phyloP scores from a whole-genome alignment of 805 yeast genomes.

The Myxozyma lipomycoides region DNA sequence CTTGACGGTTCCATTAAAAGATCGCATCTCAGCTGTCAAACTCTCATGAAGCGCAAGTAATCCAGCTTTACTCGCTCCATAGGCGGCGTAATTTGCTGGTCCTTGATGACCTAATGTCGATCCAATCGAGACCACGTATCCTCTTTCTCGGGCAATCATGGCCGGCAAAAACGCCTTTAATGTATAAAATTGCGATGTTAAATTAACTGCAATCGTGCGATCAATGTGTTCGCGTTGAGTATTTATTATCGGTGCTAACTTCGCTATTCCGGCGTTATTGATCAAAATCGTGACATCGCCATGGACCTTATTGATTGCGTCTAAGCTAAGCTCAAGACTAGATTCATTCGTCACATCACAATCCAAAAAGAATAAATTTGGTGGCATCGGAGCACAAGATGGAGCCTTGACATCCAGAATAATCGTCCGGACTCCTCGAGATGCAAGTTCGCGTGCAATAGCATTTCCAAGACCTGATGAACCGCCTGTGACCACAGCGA shows the following conservation, averaged over 20 bases:
- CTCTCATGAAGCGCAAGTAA: slow-evolving; percentile 81
- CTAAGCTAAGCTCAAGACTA: slow-evolving; percentile 44
- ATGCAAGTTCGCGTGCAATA: slow-evolving; percentile 47
- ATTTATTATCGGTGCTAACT: slow-evolving; percentile 53
- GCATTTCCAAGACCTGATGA: slow-evolving; percentile 71
- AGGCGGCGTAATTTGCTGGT: slow-evolving; percentile 76
- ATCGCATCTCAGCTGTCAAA: slow-evolving; percentile 58
- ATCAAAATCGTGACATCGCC: slow-evolving; percentile 67
- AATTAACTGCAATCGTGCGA: slow-evolving; percentile 58
- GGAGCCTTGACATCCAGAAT: slow-evolving; percentile 55
- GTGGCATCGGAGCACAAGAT: background rate
- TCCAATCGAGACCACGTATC: slow-evolving; percentile 75
- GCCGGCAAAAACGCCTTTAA: slow-evolving; percentile 67
- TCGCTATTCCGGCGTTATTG: slow-evolving; percentile 79
- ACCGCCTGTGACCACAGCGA: slow-evolving; percentile 82
- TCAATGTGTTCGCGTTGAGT: slow-evolving; percentile 57
- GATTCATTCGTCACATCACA: slow-evolving; percentile 66
- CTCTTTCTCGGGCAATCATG: slow-evolving; percentile 59
- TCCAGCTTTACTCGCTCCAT: slow-evolving; percentile 90
- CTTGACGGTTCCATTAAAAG: slow-evolving; percentile 51
- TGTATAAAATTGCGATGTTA: slow-evolving; percentile 65
- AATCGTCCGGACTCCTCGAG: slow-evolving; percentile 48
- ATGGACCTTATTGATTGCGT: slow-evolving; percentile 42
- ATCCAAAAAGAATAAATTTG: slow-evolving; percentile 41
- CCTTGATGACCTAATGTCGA: slow-evolving; percentile 81